Conservation (phyloP, 2,329 filamentous ascomycete species). For the Diaporthe ampelina region DNA sequence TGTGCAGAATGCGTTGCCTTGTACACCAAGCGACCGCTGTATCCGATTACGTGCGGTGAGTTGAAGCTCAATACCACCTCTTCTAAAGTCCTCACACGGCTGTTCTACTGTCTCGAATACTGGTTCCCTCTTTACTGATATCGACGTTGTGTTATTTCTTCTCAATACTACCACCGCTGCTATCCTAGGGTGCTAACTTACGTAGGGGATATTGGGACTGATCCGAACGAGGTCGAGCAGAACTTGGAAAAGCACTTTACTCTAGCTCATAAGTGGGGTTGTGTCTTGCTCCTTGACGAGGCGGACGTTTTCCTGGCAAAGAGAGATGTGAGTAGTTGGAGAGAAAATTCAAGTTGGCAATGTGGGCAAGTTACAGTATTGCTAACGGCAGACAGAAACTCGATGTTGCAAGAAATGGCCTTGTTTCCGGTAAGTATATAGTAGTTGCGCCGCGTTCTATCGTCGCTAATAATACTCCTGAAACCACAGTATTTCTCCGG, state of each 20-base stretch:
- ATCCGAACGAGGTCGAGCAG: constrained; percentile 39
- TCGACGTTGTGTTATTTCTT: too few species aligned
- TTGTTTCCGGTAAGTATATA: not conserved
- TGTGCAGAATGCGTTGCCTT: constrained; percentile 24
- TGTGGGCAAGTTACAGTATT: not conserved
- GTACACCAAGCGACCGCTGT: constrained; percentile 26
- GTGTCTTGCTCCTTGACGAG: constrained; percentile 50
- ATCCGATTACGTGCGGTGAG: constrained; percentile 32
- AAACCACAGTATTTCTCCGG: constrained; percentile 7
- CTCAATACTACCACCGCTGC: too few species aligned
- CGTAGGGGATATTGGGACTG: constrained; percentile 42
- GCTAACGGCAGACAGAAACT: not conserved
- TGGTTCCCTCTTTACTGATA: too few species aligned
- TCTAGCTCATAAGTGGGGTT: constrained; percentile 46
- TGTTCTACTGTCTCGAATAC: too few species aligned
- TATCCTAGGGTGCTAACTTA: not conserved
- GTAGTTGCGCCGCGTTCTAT: not conserved
- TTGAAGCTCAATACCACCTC: not conserved
- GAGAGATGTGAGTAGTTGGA: not conserved
- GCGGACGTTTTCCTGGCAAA: constrained; percentile 45
- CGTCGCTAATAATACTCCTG: not conserved
- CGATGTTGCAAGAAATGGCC: not conserved
- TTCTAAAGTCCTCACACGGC: too few species aligned
- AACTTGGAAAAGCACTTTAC: constrained; percentile 44
- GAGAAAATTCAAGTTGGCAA: not conserved